Base-by-base conservation (phyloP, 176 grass and related monocot genomes). In the Themeda triandra region DNA sequence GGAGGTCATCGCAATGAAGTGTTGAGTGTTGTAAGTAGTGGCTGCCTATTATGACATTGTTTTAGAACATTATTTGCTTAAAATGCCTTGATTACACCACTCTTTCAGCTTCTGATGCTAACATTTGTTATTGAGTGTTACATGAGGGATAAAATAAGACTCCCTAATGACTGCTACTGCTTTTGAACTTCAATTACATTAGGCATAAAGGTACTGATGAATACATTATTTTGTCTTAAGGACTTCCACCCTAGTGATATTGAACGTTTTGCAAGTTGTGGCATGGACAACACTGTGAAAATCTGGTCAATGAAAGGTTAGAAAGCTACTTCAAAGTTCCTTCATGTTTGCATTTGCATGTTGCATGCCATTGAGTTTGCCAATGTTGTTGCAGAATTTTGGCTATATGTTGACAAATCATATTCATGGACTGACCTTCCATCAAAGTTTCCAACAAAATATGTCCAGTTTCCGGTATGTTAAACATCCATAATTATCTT, bases 281-380 rank as follows among this genome's bases (percentile, higher is more conserved):
- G 96, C 46, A 98, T 98, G 96, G 96, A 98, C 82, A 93, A 95
- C 77, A 94, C 93, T 78, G 91, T 98, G 73, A 98, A 89, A 87
- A 95, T 98, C 40, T 98, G 96, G 96, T 98, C 96, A 66, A 98
- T 98, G 89, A 98, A 93, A 98, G 96, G 96, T 93, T 63, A 82
- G 63, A 15, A 15, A 83, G 30, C 35, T 42, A 71, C 37, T 53
- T 86, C 12, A 44, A 59, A 31, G 41, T 69, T 78, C 29, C 13
- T 32, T 83, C 33, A 65, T 67, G 32, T 79, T 71, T 73, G 33
- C 4, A 67, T 86, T 71, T 80, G 14, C 25, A 10, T 67, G 41
- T 59, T 82, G 40, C 35, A 64, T 75, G 54, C 28, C 7, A 67
- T 13, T 92, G 66, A 41, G 58, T 30, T 56, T 82, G 35, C 46